phyloP scores from a whole-genome alignment of 148 eudicot species.

The Rhododendron simsii region DNA sequence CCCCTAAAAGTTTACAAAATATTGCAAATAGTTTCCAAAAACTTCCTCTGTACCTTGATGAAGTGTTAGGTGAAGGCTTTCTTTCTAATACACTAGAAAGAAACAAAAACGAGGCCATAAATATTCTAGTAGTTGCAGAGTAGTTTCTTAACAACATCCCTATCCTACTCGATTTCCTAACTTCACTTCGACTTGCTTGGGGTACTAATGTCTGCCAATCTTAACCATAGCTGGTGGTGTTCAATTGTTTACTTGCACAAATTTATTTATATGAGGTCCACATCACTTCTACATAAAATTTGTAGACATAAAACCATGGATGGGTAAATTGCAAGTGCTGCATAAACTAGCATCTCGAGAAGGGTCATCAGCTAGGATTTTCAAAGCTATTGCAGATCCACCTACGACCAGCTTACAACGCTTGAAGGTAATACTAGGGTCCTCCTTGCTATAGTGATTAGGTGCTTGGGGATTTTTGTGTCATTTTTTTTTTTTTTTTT shows the following conservation, averaged over 20 bases:
- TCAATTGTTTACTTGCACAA: background rate
- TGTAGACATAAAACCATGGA: conserved; percentile 91
- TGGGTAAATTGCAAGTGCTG: conserved; percentile 76
- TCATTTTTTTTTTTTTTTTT: background rate
- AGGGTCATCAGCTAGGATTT: conserved; percentile 68
- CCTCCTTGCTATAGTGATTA: background rate
- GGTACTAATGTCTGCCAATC: background rate
- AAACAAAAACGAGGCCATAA: background rate
- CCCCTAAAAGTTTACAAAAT: background rate
- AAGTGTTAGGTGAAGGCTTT: background rate
- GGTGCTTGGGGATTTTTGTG: background rate
- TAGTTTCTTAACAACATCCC: background rate
- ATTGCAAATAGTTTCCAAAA: background rate
- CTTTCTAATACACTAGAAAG: background rate
- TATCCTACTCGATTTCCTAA: background rate
- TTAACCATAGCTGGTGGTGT: background rate
- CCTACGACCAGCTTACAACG: conserved; percentile 98
- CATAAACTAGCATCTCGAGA: conserved; percentile 64
- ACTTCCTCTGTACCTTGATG: background rate
- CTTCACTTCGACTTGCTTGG: background rate
- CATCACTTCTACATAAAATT: background rate
- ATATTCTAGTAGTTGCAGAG: background rate
- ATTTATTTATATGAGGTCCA: background rate
- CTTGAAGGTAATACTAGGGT: conserved; percentile 53
- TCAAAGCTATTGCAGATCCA: conserved; percentile 98